phyloP scores from a whole-genome alignment of 352 stramenopile genomes.

The Phytopythium sindhum region DNA sequence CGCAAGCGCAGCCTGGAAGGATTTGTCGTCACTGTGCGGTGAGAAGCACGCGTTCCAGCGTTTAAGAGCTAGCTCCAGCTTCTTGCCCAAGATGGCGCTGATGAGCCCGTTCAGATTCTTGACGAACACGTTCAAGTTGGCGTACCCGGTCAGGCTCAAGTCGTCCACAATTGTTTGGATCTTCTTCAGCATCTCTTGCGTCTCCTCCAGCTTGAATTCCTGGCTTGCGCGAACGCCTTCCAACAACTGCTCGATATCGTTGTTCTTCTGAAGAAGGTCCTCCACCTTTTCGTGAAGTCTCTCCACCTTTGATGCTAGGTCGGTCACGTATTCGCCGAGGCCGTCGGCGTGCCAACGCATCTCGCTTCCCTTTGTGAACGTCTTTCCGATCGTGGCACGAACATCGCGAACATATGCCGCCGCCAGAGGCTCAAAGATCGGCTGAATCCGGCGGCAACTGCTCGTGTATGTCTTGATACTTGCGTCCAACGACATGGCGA shows the following conservation, averaged over 20 bases:
- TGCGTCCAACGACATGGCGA: slow-evolving; percentile 96
- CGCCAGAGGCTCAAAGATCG: slow-evolving; percentile 78
- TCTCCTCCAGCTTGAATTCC: slow-evolving; percentile 50
- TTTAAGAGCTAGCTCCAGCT: slow-evolving; percentile 61
- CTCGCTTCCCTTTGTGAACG: slow-evolving; percentile 86
- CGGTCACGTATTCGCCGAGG: slow-evolving; percentile 82
- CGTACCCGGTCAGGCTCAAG: slow-evolving; percentile 93
- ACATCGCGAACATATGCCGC: slow-evolving; percentile 79
- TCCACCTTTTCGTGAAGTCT: slow-evolving; percentile 98
- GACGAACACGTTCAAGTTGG: slow-evolving; percentile 91
- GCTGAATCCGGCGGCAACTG: slow-evolving; percentile 73
- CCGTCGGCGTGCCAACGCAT: slow-evolving; percentile 88
- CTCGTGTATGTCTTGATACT: slow-evolving; percentile 94
- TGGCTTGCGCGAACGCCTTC: slow-evolving; percentile 53
- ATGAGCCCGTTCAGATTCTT: slow-evolving; percentile 90
- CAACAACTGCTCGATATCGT: slow-evolving; percentile 92
- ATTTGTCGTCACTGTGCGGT: slow-evolving; percentile 56
- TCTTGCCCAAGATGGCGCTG: slow-evolving; percentile 75
- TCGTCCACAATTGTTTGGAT: slow-evolving; percentile 94
- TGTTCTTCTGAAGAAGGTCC: slow-evolving; percentile 92
- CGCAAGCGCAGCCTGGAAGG: slow-evolving; percentile 38
- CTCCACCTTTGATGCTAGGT: slow-evolving; percentile 92
- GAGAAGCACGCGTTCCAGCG: slow-evolving; percentile 74
- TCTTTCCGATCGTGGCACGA: slow-evolving; percentile 84
- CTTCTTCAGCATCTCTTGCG: slow-evolving; percentile 69